Evolutionary conservation across 306 rosid species (phyloP), one percentile per base, ranked within the genome.

Genomic region (Acmispon strigosus): DNA sequence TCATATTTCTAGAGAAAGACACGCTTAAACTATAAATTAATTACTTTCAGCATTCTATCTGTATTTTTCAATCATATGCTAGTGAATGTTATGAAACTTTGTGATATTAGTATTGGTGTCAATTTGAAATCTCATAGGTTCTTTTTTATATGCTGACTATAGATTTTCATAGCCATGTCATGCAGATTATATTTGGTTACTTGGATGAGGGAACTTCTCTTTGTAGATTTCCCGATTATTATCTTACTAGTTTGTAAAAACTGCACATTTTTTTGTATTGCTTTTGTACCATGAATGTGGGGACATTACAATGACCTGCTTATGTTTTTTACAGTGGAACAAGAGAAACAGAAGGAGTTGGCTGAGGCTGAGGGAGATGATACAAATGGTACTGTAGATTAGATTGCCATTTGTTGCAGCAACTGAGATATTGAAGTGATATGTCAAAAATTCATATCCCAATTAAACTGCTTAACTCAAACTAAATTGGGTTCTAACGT

Each of bases 311-410:
- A 6, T 62, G 48, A 8, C 15, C 42, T 24, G 71, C 20, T 59
- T 16, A 45, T 51, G 55, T 63, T 56, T 58, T 53, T 42, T 44
- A 66, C 86, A 90, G 96, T 79, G 90, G 93, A 92, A 84, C 96
- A 88, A 82, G 96, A 86, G 80, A 90, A 83, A 76, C 84, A 90
- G 57, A 87, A 84, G 56, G 82, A 86, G 77, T 37, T 84, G 62
- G 76, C 84, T 48, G 93, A 88, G 62, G 76, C 84, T 48, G 93
- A 88, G 66, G 92, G 83, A 81, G 88, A 92, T 15, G 90, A 62
- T 22, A 47, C 84, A 58, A 82, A 72, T 60, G 86, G 76, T 61
- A 19, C 70, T 36, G 68, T 41, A 41, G 83, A 80, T 24, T 78
- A 85, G 82, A 16, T 18, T 29, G n/a, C 56, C 34, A 22, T 5